These are phyloP conservation scores for Wallacemonas collosoma DNA, from an alignment of 208 protist species.

Conservation along the genomic window DNA sequence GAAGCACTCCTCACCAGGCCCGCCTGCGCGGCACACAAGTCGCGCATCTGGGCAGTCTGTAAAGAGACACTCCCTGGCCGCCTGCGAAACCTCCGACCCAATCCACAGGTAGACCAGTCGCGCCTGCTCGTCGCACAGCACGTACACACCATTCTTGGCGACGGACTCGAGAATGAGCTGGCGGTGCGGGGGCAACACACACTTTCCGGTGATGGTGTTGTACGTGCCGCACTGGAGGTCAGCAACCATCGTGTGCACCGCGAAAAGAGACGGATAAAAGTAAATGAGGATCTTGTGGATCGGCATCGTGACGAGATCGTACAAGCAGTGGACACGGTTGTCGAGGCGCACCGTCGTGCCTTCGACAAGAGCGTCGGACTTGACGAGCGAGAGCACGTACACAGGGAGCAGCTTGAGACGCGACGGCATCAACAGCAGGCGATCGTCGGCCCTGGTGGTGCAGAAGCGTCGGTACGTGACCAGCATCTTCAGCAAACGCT, in stretches of 20 bases:
- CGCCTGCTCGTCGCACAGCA: constrained; percentile 84
- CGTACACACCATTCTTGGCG: constrained; percentile 70
- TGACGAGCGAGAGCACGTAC: constrained; percentile 83
- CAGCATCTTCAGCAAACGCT: constrained; percentile 71
- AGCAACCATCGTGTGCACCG: constrained; percentile 52
- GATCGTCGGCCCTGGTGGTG: constrained; percentile 27
- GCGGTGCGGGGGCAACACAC: constrained; percentile 57
- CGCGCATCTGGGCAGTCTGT: constrained; percentile 38
- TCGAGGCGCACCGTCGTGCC: constrained; percentile 82
- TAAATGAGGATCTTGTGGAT: constrained; percentile 69
- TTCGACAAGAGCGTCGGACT: constrained; percentile 76
- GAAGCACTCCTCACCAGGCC: constrained; percentile 60
- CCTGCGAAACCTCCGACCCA: constrained; percentile 48
- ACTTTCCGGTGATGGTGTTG: constrained; percentile 50
- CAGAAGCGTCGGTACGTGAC: constrained; percentile 83
- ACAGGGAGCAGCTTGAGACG: constrained; percentile 92
- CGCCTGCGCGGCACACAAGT: constrained; percentile 47
- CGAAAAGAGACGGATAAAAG: constrained; percentile 87
- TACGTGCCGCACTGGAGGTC: constrained; percentile 46
- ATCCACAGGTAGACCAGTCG: constrained; percentile 89
- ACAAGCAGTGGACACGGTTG: constrained; percentile 74
- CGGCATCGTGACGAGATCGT: constrained; percentile 73
- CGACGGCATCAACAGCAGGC: constrained; percentile 91
- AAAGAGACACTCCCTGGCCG: constrained; percentile 66
- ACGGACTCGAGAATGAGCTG: constrained; percentile 82